phyloP scores from a whole-genome alignment of 176 grass and related monocot genomes.

The Rhipidocladum racemiflorum region DNA sequence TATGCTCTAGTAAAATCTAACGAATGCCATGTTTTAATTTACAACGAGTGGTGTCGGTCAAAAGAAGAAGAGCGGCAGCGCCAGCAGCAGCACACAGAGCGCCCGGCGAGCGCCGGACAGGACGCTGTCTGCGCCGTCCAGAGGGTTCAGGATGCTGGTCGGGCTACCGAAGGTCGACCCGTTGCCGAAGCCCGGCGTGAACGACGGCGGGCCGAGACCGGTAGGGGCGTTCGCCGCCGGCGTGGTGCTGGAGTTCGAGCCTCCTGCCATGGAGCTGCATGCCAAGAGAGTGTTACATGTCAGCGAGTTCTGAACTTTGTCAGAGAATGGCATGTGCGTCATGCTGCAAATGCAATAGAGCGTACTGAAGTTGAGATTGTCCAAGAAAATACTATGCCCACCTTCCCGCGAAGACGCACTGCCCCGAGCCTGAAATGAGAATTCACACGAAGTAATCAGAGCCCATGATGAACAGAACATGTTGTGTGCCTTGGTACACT shows the following conservation, averaged over 20 bases:
- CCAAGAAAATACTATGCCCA: constrained; percentile 6
- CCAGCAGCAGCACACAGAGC: constrained; percentile 25
- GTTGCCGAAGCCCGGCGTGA: constrained; percentile 30
- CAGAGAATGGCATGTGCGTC: not conserved
- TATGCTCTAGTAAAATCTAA: not conserved
- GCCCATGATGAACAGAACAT: not conserved
- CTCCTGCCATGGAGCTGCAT: constrained; percentile 41
- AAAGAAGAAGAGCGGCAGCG: constrained; percentile 20
- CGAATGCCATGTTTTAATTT: constrained; percentile 17
- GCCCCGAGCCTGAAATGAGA: constrained; percentile 60
- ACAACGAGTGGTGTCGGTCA: constrained; percentile 13
- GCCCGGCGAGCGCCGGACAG: constrained; percentile 21
- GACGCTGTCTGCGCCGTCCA: constrained; percentile 24
- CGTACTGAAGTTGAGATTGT: not conserved
- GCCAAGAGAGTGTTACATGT: not conserved
- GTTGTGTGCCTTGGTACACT: not conserved
- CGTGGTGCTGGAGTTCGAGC: constrained; percentile 6
- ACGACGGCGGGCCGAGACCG: constrained; percentile 27
- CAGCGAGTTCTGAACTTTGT: not conserved
- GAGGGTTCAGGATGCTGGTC: not conserved
- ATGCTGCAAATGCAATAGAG: not conserved
- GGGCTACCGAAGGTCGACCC: constrained; percentile 26
- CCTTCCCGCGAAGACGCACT: constrained; percentile 81
- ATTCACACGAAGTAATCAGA: constrained; percentile 9
- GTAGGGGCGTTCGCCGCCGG: constrained; percentile 41